Evolutionary conservation across 2,329 filamentous ascomycete genomes (phyloP).

Genomic region (Tolypocladium nubicola): DNA sequence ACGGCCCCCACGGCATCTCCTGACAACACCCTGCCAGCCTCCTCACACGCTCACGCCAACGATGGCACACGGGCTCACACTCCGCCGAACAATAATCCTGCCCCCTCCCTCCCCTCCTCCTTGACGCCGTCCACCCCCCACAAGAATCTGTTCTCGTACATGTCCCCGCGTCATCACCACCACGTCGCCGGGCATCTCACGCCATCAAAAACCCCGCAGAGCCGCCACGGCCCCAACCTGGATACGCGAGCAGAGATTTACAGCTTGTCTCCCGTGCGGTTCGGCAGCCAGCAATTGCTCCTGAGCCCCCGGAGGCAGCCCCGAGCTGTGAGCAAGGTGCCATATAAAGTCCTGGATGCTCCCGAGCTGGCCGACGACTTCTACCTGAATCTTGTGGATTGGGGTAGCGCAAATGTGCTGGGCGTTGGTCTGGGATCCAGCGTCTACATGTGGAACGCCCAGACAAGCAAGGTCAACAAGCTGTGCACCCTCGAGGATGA

Average conservation of each 20-base stretch:
- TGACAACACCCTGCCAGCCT: slow-evolving; percentile 39
- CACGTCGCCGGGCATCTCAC: slow-evolving; percentile 73
- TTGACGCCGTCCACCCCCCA: slow-evolving; percentile 91
- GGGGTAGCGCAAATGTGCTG: slow-evolving; percentile 89
- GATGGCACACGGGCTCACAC: slow-evolving; percentile 69
- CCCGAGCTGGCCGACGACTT: slow-evolving; percentile 96
- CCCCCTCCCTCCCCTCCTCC: slow-evolving; percentile 56
- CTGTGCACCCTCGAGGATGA: slow-evolving; percentile 89
- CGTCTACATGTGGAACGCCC: slow-evolving; percentile 98
- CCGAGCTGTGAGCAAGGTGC: slow-evolving; percentile 86
- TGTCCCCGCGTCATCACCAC: slow-evolving; percentile 61
- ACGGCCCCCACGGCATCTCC: slow-evolving; percentile 53
- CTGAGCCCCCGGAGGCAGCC: slow-evolving; percentile 83
- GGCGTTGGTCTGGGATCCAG: slow-evolving; percentile 87
- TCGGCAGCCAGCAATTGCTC: slow-evolving; percentile 87
- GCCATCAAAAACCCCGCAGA: slow-evolving; percentile 80
- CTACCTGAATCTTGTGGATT: slow-evolving; percentile 94
- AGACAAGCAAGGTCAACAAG: slow-evolving; percentile 83
- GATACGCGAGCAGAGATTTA: slow-evolving; percentile 90
- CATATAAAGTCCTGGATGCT: slow-evolving; percentile 94
- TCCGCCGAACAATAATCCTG: slow-evolving; percentile 57
- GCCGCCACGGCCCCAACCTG: slow-evolving; percentile 76
- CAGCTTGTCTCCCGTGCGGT: slow-evolving; percentile 86
- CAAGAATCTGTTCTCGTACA: slow-evolving; percentile 93
- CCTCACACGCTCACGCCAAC: slow-evolving; percentile 41